Conservation (phyloP, 176 grass and related monocot species). For the Musa itinerans region DNA sequence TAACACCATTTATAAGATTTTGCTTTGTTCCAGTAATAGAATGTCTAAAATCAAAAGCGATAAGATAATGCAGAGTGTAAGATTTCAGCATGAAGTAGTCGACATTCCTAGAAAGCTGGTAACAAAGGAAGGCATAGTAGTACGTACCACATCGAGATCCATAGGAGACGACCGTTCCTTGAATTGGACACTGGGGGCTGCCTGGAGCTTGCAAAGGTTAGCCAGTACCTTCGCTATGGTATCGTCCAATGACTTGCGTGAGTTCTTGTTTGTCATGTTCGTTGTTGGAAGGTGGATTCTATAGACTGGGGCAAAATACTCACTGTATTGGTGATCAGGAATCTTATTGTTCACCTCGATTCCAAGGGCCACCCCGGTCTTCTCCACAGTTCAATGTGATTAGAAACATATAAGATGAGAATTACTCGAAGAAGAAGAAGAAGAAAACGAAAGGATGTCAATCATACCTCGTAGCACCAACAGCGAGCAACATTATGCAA, state of each 20-base stretch:
- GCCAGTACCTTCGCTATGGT: constrained; percentile 81
- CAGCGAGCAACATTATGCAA: constrained; percentile 92
- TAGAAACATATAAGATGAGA: constrained; percentile 6
- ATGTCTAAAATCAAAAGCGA: no score
- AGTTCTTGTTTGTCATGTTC: constrained; percentile 62
- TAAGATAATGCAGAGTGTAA: no score
- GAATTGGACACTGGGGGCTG: constrained; percentile 80
- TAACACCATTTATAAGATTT: no score
- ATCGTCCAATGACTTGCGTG: constrained; percentile 45
- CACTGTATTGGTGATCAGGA: constrained; percentile 87
- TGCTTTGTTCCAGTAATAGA: no score
- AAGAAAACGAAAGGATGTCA: neutral
- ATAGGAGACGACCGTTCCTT: constrained; percentile 9
- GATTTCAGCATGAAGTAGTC: no score
- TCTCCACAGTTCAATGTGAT: constrained; percentile 6
- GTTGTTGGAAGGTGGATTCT: constrained; percentile 69
- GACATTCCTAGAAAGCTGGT: no score
- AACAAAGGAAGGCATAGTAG: no score
- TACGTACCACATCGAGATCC: no score
- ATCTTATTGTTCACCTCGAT: constrained; percentile 83
- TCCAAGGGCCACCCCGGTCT: constrained; percentile 94
- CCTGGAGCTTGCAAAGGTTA: constrained; percentile 58
- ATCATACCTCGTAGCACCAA: constrained; percentile 81
- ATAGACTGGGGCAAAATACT: constrained; percentile 86
- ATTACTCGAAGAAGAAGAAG: neutral